These are phyloP conservation scores for Tolypocladium tropicale DNA, from an alignment of 2,329 filamentous ascomycete species.

Conservation along the genomic window DNA sequence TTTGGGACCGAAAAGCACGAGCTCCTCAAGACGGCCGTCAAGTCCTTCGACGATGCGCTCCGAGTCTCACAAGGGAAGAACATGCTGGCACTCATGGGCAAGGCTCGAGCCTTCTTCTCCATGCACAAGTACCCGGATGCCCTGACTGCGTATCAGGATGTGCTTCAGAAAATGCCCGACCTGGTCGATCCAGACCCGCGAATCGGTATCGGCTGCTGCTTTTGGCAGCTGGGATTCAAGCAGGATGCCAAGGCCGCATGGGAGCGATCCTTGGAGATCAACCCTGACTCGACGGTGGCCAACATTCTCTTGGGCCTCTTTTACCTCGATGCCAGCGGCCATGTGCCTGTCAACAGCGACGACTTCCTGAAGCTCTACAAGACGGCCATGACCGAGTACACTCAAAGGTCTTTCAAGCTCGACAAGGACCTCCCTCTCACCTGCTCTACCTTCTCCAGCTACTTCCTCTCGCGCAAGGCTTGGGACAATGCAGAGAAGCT, in stretches of 20 bases:
- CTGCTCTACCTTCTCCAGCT: conserved; percentile 80
- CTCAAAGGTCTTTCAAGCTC: conserved; percentile 84
- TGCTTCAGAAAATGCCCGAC: conserved; percentile 74
- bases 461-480: conserved; percentile 76
- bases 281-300: conserved; percentile 75
- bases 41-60: conserved; percentile 90
- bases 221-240: conserved; percentile 94
- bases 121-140: conserved; percentile 80
- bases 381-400: conserved; percentile 89
- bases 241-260: conserved; percentile 85
- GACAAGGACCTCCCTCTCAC: conserved; percentile 87
- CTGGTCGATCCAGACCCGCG: conserved; percentile 88
- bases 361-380: conserved; percentile 81
- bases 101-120: conserved; percentile 77
- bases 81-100: conserved; percentile 85
- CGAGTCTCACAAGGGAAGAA: conserved; percentile 78
- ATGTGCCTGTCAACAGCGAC: conserved; percentile 71
- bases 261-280: conserved; percentile 76
- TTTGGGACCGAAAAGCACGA: conserved; percentile 68
- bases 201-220: conserved; percentile 91
- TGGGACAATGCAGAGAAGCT: conserved; percentile 76
- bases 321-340: conserved; percentile 78
- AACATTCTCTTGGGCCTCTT: conserved; percentile 85
- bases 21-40: conserved; percentile 72
- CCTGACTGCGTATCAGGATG: conserved; percentile 75